Evolutionary conservation across 495 filamentous ascomycete genomes (phyloP).

Genomic region (Usnea hakonensis): DNA sequence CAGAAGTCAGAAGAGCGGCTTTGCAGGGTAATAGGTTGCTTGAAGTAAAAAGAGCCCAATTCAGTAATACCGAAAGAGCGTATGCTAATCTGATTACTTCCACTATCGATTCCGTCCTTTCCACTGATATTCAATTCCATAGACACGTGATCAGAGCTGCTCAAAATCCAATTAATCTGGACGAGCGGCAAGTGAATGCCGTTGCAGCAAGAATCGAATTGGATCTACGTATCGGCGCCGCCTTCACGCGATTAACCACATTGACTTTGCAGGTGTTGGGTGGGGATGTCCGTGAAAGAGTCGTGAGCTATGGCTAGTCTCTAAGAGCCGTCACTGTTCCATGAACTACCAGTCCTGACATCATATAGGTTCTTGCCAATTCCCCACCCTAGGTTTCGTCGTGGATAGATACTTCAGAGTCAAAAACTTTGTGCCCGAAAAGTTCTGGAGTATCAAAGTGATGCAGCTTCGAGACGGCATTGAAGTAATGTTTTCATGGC

Average conservation of each 20-base stretch:
- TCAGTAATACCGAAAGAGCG: constrained; percentile 94
- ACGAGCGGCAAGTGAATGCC: constrained; percentile 79
- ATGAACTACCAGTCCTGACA: constrained; percentile 17
- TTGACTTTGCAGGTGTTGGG: constrained; percentile 61
- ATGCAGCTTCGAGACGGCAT: constrained; percentile 68
- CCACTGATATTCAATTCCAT: neutral
- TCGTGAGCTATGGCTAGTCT: constrained; percentile 76
- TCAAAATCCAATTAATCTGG: constrained; percentile 63
- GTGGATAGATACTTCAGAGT: constrained; percentile 92
- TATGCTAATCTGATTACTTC: constrained; percentile 35
- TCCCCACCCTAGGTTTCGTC: constrained; percentile 92
- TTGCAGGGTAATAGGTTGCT: constrained; percentile 62
- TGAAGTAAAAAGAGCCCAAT: constrained; percentile 75
- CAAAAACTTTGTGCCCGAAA: constrained; percentile 84
- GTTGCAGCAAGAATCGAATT: constrained; percentile 87
- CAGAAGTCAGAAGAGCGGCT: constrained; percentile 83
- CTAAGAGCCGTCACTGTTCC: neutral
- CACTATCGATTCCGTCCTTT: neutral
- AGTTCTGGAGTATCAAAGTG: constrained; percentile 88
- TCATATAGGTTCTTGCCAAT: constrained; percentile 78
- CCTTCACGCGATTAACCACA: constrained; percentile 86
- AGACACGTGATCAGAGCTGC: constrained; percentile 81
- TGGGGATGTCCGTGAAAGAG: constrained; percentile 48
- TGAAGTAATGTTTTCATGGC: constrained; percentile 80
- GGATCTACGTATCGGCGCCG: constrained; percentile 82